Conservation (phyloP, 1,139 yeast genomes). For the Kurtzmaniella quercitrusa region DNA sequence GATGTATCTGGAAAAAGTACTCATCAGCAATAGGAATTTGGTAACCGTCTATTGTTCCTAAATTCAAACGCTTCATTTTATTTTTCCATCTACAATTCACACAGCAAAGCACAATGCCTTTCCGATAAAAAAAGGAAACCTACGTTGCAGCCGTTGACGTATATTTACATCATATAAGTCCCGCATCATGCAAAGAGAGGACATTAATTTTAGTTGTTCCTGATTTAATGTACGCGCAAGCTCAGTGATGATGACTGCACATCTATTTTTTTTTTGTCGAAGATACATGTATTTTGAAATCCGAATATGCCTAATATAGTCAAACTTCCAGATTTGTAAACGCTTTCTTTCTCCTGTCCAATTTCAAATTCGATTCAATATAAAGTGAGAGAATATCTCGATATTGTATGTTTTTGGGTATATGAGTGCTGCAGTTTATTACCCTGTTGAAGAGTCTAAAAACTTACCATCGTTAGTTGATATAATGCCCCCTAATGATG, state of each 20-base stretch:
- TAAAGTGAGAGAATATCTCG: background rate
- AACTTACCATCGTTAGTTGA: conserved; percentile 2
- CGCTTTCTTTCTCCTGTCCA: conserved; percentile 1
- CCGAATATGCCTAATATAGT: conserved; percentile 1
- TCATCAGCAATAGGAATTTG: background rate
- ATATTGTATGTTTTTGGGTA: background rate
- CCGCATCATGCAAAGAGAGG: background rate
- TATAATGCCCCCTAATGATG: conserved; percentile 2
- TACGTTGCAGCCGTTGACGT: conserved; percentile 2
- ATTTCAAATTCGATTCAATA: background rate
- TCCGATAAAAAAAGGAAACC: background rate
- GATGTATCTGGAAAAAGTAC: background rate
- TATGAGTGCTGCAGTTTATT: conserved; percentile 3
- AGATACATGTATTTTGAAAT: background rate
- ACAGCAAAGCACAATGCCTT: background rate
- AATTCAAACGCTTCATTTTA: background rate
- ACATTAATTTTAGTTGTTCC: conserved; percentile 1
- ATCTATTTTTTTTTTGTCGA: background rate
- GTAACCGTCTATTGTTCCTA: background rate
- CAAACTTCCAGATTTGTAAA: background rate
- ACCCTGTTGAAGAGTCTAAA: conserved; percentile 2
- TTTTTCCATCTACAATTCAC: background rate
- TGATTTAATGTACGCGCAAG: background rate
- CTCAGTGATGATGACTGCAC: conserved; percentile 1
- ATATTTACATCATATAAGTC: background rate